A percentile compares a stretch with the other conserved stretches of the same genome.
Evolutionary conservation across 2,329 filamentous ascomycete genomes (phyloP).

Genomic region (Rutstroemia sp.): DNA sequence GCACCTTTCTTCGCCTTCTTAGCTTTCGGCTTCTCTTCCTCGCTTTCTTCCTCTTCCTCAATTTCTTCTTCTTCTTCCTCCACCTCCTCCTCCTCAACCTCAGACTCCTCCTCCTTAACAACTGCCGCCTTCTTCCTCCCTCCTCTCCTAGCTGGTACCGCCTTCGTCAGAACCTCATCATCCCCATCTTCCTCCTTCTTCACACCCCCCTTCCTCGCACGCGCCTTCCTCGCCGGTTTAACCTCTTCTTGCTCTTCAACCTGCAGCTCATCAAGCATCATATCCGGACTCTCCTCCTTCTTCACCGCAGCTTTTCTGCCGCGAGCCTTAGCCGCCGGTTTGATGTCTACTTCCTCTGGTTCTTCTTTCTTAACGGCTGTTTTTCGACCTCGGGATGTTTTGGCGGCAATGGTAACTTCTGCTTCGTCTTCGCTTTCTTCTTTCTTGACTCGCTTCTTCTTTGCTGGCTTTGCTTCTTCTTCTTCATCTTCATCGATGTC

Average conservation of each 20-base stretch:
- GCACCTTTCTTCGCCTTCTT: neutral
- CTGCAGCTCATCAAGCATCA: neutral
- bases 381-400: constrained; percentile 14
- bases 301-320: constrained; percentile 21
- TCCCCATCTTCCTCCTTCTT: neutral
- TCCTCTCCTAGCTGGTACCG: neutral
- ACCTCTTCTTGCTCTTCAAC: neutral
- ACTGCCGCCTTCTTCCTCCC: neutral
- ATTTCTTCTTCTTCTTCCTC: neutral
- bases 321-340: constrained; percentile 22
- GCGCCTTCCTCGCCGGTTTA: neutral
- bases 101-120: neutral
- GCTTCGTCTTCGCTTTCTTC: neutral
- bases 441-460: constrained; percentile 2
- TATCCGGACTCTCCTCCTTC: constrained; percentile 16
- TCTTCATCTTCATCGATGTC: constrained; percentile 11
- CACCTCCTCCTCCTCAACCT: neutral
- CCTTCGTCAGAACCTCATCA: neutral
- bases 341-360: constrained; percentile 15
- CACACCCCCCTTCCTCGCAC: neutral
- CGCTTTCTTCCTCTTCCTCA: neutral
- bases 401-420: neutral
- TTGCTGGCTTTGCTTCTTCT: constrained; percentile 1
- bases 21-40: neutral
- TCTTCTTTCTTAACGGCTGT: constrained; percentile 17